Evolutionary conservation across 2,329 filamentous ascomycete genomes (phyloP).

Genomic region (Aureobasidium sp.): DNA sequence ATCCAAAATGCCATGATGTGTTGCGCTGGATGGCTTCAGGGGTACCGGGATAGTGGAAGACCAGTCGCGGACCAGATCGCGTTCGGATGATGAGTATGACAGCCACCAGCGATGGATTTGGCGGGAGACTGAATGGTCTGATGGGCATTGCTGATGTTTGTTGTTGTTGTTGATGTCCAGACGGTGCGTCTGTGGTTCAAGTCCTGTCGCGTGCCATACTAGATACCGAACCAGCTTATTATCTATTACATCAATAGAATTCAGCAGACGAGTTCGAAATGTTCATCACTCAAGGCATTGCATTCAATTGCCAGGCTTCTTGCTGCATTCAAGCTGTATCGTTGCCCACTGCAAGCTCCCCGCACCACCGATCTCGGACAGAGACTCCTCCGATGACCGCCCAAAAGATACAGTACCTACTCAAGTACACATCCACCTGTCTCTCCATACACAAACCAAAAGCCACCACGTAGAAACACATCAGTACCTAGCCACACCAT

Average conservation of each 20-base stretch:
- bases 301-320: background rate
- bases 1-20: constrained; percentile 12
- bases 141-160: constrained; percentile 11
- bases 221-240: background rate
- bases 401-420: background rate
- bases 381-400: background rate
- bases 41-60: constrained; percentile 70
- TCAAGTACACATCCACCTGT: background rate
- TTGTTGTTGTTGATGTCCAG: background rate
- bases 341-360: background rate
- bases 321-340: background rate
- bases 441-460: background rate
- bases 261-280: background rate
- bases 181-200: background rate
- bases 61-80: constrained; percentile 69
- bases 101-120: constrained; percentile 54
- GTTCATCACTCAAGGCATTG: background rate
- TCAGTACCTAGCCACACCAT: background rate
- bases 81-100: constrained; percentile 69
- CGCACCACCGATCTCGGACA: background rate
- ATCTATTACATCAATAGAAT: background rate
- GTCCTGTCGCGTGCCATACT: constrained; percentile 1
- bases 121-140: constrained; percentile 30
- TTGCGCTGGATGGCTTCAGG: constrained; percentile 7
- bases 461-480: background rate